phyloP scores from a whole-genome alignment of 305 asterid genomes.

The Fraxinus floribunda region DNA sequence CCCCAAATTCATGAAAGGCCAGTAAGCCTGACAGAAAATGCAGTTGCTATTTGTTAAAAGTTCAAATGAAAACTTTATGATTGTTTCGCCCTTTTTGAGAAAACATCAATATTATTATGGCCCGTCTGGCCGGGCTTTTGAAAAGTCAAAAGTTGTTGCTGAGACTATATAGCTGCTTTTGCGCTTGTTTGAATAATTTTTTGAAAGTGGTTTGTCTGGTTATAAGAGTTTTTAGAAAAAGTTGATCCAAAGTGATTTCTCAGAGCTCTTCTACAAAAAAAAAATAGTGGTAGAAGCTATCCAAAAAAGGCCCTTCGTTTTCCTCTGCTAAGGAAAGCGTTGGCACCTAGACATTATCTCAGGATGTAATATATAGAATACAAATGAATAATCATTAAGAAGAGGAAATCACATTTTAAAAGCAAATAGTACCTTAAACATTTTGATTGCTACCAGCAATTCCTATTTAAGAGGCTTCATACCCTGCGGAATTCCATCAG shows the following conservation, averaged over 20 bases:
- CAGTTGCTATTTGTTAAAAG: not conserved
- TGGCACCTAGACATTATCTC: not conserved
- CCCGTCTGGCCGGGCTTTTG: not conserved
- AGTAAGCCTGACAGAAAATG: not conserved
- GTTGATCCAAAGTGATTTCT: not conserved
- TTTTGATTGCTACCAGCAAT: constrained; percentile 10
- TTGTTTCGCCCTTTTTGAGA: not conserved
- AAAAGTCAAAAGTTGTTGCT: not conserved
- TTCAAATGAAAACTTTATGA: not conserved
- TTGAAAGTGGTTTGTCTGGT: not conserved
- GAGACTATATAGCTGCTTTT: not conserved
- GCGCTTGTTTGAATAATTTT: not conserved
- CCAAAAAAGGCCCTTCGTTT: not conserved
- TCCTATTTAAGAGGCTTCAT: constrained; percentile 70
- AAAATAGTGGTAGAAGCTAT: not conserved
- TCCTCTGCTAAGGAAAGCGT: not conserved
- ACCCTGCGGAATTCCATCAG: constrained; percentile 39
- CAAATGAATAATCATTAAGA: not conserved
- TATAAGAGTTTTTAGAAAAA: not conserved
- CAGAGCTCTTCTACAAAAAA: not conserved
- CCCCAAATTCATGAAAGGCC: constrained; percentile 8
- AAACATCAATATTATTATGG: not conserved
- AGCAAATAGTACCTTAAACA: constrained; percentile 34
- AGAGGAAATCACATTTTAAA: constrained; percentile 3
- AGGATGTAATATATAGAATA: not conserved